phyloP scores from a whole-genome alignment of 352 stramenopile genomes.

The Phytophthora constricta region DNA sequence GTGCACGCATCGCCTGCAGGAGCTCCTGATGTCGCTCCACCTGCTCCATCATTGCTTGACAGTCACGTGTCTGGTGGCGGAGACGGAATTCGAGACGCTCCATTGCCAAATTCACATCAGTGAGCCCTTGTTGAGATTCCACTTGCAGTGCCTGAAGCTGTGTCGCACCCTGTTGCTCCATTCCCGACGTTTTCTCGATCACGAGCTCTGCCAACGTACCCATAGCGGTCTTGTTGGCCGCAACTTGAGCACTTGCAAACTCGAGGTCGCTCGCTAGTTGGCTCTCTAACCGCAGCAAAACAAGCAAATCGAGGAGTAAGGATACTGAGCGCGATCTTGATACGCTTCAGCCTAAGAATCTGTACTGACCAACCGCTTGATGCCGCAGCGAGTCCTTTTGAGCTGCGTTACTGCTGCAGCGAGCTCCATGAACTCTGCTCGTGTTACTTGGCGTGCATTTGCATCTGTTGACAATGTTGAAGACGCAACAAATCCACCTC shows the following conservation, averaged over 20 bases:
- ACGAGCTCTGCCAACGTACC: constrained; percentile 53
- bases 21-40: constrained; percentile 55
- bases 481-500: constrained; percentile 4
- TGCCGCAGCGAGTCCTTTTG: constrained; percentile 54
- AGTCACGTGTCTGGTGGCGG: constrained; percentile 64
- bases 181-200: constrained; percentile 50
- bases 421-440: constrained; percentile 72
- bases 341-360: too few relatives aligned
- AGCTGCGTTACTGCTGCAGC: constrained; percentile 47
- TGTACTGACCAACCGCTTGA: constrained; percentile 40
- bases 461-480: constrained; percentile 41
- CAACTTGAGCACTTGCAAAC: constrained; percentile 49
- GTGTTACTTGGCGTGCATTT: constrained; percentile 56
- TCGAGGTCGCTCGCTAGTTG: constrained; percentile 59
- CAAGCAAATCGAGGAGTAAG: background rate
- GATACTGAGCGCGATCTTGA: too few relatives aligned
- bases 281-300: constrained; percentile 35
- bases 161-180: constrained; percentile 43
- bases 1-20: constrained; percentile 41
- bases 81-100: constrained; percentile 78
- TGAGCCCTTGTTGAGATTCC: constrained; percentile 52
- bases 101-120: constrained; percentile 51
- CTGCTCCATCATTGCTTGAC: constrained; percentile 53
- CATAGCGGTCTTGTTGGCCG: constrained; percentile 55
- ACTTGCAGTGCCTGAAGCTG: constrained; percentile 58